phyloP scores from a whole-genome alignment of 495 filamentous ascomycete genomes.

The Filosporella fistucella region DNA sequence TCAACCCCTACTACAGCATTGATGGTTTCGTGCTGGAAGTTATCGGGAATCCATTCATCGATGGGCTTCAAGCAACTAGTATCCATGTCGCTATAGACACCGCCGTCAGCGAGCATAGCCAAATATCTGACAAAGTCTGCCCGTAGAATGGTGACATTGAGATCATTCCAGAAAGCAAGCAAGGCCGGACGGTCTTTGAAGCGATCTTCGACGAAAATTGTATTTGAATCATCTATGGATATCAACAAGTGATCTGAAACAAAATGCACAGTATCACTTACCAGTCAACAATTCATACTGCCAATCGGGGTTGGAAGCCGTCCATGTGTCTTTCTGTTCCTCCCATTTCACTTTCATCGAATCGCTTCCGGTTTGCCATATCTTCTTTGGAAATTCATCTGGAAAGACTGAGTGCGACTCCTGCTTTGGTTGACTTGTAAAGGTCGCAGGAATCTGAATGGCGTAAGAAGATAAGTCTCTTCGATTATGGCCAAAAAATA shows the following conservation, averaged over 20 bases:
- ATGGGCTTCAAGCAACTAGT: conserved; percentile 31
- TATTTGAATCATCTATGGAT: too few relatives aligned
- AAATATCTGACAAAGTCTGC: conserved; percentile 48
- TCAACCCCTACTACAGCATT: conserved; percentile 39
- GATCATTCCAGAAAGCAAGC: conserved; percentile 47
- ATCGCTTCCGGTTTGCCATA: conserved; percentile 69
- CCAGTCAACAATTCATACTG: conserved; percentile 64
- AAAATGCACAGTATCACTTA: conserved; percentile 51
- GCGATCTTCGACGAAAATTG: conserved; percentile 50
- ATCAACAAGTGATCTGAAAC: too few relatives aligned
- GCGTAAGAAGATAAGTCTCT: too few relatives aligned
- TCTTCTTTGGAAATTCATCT: conserved; percentile 50
- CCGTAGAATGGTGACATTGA: too few relatives aligned
- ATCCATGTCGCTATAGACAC: conserved; percentile 48
- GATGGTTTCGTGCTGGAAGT: conserved; percentile 29
- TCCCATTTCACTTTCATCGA: conserved; percentile 62
- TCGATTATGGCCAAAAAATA: too few relatives aligned
- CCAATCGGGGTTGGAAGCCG: conserved; percentile 49
- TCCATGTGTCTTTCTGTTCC: conserved; percentile 57
- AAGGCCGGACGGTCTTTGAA: conserved; percentile 59
- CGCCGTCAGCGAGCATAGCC: conserved; percentile 42
- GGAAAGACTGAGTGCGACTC: too few relatives aligned
- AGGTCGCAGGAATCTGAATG: too few relatives aligned
- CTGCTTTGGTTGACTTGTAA: background rate
- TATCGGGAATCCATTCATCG: conserved; percentile 32